Percentiles rank a stretch among this genome's conserved stretches.
phyloP scores from a whole-genome alignment of 805 yeast species.

The Sugiyamaella boreocaroliniensis region DNA sequence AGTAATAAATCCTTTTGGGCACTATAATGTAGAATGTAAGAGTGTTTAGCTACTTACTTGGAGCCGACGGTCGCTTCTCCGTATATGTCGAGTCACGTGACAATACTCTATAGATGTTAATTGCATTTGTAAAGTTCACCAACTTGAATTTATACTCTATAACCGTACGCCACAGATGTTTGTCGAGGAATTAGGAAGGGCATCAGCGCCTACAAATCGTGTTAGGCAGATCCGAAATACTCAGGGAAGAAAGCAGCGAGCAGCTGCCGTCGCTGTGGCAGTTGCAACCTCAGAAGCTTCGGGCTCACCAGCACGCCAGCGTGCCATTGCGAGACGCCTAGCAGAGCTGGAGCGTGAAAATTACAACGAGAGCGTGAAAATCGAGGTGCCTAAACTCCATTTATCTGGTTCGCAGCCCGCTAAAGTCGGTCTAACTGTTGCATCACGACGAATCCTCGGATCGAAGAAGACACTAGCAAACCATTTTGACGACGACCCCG shows the following conservation, averaged over 20 bases:
- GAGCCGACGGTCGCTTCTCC: no score
- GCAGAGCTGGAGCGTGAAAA: slow-evolving; percentile 33
- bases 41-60: no score
- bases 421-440: slow-evolving; percentile 23
- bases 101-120: no score
- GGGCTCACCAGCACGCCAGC: slow-evolving; percentile 10
- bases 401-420: slow-evolving; percentile 2
- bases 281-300: slow-evolving; percentile 5
- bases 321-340: slow-evolving; percentile 22
- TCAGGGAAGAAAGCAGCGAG: slow-evolving; percentile 8
- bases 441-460: slow-evolving; percentile 32
- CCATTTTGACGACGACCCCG: slow-evolving; percentile 36
- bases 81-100: not conserved
- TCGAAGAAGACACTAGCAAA: slow-evolving; percentile 34
- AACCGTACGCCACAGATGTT: not conserved
- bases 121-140: not conserved
- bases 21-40: no score
- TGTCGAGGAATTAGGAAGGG: not conserved
- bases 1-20: no score
- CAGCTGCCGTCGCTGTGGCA: slow-evolving; percentile 8
- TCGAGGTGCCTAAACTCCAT: slow-evolving; percentile 27
- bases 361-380: slow-evolving; percentile 29
- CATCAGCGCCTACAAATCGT: not conserved
- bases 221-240: slow-evolving; percentile 1
- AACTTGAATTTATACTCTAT: not conserved